Evolutionary conservation across 345 rosid species (phyloP).

Genomic region (Moringa oleifera): DNA sequence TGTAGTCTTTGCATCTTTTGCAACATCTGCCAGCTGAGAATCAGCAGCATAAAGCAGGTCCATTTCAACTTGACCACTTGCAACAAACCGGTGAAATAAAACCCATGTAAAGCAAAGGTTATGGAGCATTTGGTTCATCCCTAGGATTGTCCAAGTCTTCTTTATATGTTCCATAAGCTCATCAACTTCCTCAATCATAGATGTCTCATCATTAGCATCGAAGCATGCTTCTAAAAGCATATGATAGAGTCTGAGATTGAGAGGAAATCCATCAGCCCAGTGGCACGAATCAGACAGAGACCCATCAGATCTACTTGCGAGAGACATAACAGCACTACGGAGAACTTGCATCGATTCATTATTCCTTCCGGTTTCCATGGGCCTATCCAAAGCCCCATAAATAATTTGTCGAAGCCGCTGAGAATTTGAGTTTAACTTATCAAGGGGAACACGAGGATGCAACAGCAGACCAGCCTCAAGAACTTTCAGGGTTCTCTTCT

Average conservation of each 20-base stretch:
- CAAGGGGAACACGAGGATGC: slow-evolving; percentile 63
- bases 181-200: slow-evolving; percentile 78
- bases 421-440: slow-evolving; percentile 39
- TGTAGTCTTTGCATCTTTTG: slow-evolving; percentile 50
- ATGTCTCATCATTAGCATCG: slow-evolving; percentile 65
- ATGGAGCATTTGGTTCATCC: slow-evolving; percentile 68
- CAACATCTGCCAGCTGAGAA: slow-evolving; percentile 69
- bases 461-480: slow-evolving; percentile 84
- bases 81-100: slow-evolving; percentile 68
- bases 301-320: slow-evolving; percentile 60
- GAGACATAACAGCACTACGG: slow-evolving; percentile 60
- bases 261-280: slow-evolving; percentile 92
- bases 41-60: slow-evolving; percentile 75
- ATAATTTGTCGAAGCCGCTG: slow-evolving; percentile 57
- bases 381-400: slow-evolving; percentile 48
- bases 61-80: slow-evolving; percentile 69
- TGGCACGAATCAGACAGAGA: slow-evolving; percentile 62
- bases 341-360: slow-evolving; percentile 64
- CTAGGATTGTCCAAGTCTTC: slow-evolving; percentile 89
- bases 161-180: slow-evolving; percentile 83
- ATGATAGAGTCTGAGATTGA: slow-evolving; percentile 71
- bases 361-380: slow-evolving; percentile 63
- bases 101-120: slow-evolving; percentile 89
- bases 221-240: slow-evolving; percentile 79
- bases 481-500: slow-evolving; percentile 71